phyloP scores from a whole-genome alignment of 352 stramenopile genomes.

The Globisporangium acanthophoron region DNA sequence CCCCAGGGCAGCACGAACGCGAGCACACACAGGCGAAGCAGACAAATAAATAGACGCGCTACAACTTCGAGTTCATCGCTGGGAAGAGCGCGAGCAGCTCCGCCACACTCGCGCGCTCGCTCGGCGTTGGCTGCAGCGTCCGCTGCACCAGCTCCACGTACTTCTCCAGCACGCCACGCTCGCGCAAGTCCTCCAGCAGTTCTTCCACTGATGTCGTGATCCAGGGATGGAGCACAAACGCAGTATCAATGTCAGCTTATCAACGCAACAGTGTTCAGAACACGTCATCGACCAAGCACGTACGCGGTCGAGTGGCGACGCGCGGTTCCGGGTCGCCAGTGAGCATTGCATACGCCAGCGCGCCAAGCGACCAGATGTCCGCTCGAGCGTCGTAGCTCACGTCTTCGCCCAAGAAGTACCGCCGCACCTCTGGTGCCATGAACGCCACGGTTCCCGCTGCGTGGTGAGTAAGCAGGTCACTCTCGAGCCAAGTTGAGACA shows the following conservation, averaged over 20 bases:
- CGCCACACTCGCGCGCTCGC: conserved; percentile 29
- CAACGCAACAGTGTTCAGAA: background rate
- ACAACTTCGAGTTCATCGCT: conserved; percentile 39
- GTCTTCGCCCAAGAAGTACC: conserved; percentile 64
- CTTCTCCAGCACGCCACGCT: conserved; percentile 20
- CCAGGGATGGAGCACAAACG: background rate
- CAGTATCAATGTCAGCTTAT: background rate
- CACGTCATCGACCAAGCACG: background rate
- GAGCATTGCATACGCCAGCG: conserved; percentile 63
- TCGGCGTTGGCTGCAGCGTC: conserved; percentile 39
- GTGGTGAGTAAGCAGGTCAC: conserved; percentile 63
- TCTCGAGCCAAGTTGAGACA: conserved; percentile 77
- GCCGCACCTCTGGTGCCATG: conserved; percentile 75
- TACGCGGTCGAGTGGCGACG: conserved; percentile 60
- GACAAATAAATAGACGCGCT: conserved; percentile 31
- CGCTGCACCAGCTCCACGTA: conserved; percentile 33
- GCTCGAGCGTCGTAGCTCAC: conserved; percentile 65
- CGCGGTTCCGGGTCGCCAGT: conserved; percentile 56
- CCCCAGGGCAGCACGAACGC: background rate
- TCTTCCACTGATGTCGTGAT: conserved; percentile 35
- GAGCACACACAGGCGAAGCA: background rate
- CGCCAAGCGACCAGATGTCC: conserved; percentile 81
- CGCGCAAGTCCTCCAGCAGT: conserved; percentile 39
- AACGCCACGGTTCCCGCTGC: conserved; percentile 71
- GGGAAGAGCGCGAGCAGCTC: conserved; percentile 38